These are phyloP conservation scores for Pleodorina starrii DNA, from an alignment of 139 green algal genomes.

Conservation along the genomic window DNA sequence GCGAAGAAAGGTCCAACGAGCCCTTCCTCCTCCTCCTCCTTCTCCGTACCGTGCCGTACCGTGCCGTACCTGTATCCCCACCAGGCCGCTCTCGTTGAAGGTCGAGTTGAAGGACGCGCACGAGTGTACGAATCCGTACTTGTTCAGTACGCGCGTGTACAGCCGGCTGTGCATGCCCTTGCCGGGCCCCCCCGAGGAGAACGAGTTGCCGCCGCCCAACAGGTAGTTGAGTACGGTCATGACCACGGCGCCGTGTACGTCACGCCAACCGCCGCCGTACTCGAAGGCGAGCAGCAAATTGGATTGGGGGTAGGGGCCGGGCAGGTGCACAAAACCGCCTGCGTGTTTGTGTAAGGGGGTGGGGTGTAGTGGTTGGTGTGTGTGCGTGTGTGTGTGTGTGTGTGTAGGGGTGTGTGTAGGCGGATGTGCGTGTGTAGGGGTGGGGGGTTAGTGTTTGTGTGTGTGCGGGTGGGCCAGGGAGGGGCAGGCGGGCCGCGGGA, in stretches of 20 bases:
- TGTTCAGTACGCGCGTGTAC: conserved; percentile 96
- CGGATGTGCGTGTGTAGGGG: no score
- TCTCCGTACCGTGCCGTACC: no score
- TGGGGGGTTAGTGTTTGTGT: no score
- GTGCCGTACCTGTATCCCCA: conserved; percentile 84
- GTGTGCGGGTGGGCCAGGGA: no score
- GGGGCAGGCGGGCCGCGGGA: no score
- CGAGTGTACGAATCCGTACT: conserved; percentile 79
- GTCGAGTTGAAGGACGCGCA: conserved; percentile 90
- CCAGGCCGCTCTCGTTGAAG: conserved; percentile 93
- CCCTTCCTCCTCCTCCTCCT: no score
- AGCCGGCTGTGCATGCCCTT: conserved; percentile 99
- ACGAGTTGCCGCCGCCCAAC: conserved; percentile 94
- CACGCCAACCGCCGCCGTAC: conserved; percentile 89
- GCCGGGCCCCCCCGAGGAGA: conserved; percentile 89
- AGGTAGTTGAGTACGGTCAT: conserved; percentile 92
- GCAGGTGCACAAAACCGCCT: conserved; percentile 66
- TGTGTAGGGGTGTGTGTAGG: no score
- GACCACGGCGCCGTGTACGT: conserved; percentile 85
- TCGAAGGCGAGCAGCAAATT: conserved; percentile 84
- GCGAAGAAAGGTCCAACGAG: no score
- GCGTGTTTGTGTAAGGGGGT: neutral
- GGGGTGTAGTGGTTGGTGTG: no score
- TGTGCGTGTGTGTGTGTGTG: no score
- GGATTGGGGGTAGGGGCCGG: conserved; percentile 53